Conservation (phyloP, 768 basidiomycete genomes). For the Macrolepiota dolichaula region DNA sequence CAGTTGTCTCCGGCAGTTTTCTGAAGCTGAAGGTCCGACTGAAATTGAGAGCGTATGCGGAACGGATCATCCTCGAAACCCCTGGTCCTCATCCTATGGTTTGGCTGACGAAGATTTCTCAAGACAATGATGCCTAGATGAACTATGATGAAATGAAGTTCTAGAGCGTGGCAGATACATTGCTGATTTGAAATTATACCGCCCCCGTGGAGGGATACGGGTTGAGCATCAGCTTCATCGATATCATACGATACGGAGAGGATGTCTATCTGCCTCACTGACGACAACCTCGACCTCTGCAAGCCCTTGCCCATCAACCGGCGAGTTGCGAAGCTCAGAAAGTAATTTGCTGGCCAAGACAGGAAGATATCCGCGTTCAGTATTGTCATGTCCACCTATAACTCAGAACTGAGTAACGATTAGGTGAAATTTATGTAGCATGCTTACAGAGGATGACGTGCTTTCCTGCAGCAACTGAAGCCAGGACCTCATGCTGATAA, state of each 20-base stretch:
- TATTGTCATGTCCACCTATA: conserved; percentile 87
- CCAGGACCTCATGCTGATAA: conserved; percentile 81
- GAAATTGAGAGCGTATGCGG: background rate
- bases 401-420: conserved; percentile 19
- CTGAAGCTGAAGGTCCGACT: conserved; percentile 2
- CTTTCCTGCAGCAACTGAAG: conserved; percentile 69
- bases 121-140: background rate
- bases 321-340: conserved; percentile 40
- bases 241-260: conserved; percentile 59
- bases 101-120: background rate
- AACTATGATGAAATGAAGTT: background rate
- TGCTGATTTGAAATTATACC: background rate
- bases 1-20: background rate
- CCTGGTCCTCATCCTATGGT: background rate
- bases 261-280: conserved; percentile 72
- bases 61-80: conserved; percentile 4
- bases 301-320: conserved; percentile 29
- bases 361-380: conserved; percentile 90
- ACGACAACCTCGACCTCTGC: conserved; percentile 59
- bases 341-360: conserved; percentile 64
- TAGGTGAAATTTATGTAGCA: conserved; percentile 24
- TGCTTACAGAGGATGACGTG: conserved; percentile 82
- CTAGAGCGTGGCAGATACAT: background rate
- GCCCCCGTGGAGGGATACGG: background rate
- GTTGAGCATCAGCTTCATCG: conserved; percentile 12